phyloP scores from a whole-genome alignment of 805 yeast species.

The Starmerella bombi region DNA sequence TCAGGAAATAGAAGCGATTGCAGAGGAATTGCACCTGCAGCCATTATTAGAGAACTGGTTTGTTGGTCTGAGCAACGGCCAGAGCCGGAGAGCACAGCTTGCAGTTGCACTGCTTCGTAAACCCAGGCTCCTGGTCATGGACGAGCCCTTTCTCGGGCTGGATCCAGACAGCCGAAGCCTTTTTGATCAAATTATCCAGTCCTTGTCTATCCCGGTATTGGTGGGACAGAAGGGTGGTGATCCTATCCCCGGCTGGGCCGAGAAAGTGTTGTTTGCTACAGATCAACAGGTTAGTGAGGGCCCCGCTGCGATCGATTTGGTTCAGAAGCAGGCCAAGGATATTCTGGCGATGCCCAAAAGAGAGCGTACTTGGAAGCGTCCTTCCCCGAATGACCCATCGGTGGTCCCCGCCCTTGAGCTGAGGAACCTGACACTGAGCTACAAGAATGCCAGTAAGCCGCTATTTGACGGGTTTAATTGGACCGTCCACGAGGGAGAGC shows the following conservation, averaged over 20 bases:
- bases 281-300: constrained; percentile 32
- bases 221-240: constrained; percentile 72
- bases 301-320: constrained; percentile 2
- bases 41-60: constrained; percentile 61
- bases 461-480: constrained; percentile 51
- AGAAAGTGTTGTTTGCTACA: constrained; percentile 40
- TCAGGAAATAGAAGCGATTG: constrained; percentile 32
- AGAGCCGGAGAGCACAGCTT: constrained; percentile 75
- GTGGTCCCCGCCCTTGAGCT: constrained; percentile 36
- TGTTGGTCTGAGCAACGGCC: constrained; percentile 85
- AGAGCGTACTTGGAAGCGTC: not conserved
- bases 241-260: constrained; percentile 63
- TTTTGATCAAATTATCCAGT: constrained; percentile 43
- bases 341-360: not conserved
- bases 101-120: constrained; percentile 56
- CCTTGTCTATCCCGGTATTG: constrained; percentile 38
- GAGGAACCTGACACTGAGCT: constrained; percentile 48
- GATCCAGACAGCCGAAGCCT: constrained; percentile 58
- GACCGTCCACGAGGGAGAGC: constrained; percentile 56
- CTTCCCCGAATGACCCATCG: not conserved
- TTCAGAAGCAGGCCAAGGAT: not conserved
- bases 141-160: constrained; percentile 85
- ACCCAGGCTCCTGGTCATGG: constrained; percentile 59
- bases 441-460: constrained; percentile 39
- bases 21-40: constrained; percentile 40